Percentiles rank a stretch among this genome's conserved stretches.
phyloP scores from a whole-genome alignment of 257 asterid genomes.

The Gentiana straminea region DNA sequence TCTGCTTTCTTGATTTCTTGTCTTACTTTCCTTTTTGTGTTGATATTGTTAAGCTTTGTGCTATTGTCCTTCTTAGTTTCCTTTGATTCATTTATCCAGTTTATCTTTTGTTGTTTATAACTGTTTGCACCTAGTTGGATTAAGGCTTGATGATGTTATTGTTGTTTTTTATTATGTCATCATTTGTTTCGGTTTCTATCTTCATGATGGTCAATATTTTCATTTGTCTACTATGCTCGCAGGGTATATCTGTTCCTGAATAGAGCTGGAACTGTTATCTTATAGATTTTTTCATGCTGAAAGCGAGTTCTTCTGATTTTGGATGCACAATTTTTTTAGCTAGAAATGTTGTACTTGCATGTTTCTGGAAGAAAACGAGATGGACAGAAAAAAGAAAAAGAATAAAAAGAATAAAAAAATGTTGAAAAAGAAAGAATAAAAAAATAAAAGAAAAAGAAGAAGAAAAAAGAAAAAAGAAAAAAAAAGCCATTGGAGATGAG shows the following conservation, averaged over 20 bases:
- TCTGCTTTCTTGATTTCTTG: too few relatives aligned
- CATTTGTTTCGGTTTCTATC: slow-evolving; percentile 9
- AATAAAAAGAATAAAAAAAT: slow-evolving; percentile 1
- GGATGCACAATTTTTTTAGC: slow-evolving; percentile 18
- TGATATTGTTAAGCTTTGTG: too few relatives aligned
- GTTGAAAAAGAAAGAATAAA: neutral
- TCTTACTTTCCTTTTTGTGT: too few relatives aligned
- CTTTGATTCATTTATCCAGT: too few relatives aligned
- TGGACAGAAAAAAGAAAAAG: slow-evolving; percentile 2
- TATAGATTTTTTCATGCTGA: too few relatives aligned
- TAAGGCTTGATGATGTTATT: too few relatives aligned
- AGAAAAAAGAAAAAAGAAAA: neutral
- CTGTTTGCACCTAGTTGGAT: too few relatives aligned
- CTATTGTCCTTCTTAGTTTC: too few relatives aligned
- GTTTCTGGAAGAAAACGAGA: slow-evolving; percentile 6
- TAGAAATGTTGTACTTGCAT: slow-evolving; percentile 24
- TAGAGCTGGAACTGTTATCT: slow-evolving; percentile 30
- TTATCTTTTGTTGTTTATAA: too few relatives aligned
- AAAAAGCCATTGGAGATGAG: neutral
- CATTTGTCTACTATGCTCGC: slow-evolving; percentile 52
- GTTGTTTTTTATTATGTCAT: too few relatives aligned
- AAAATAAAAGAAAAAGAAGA: neutral
- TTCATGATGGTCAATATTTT: slow-evolving; percentile 19
- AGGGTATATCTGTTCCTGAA: slow-evolving; percentile 54
- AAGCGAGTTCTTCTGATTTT: slow-evolving; percentile 23